Percentiles rank a stretch among this genome's conserved stretches.
Evolutionary conservation across 768 basidiomycete genomes (phyloP).

Genomic region (Leccinum arenicola): DNA sequence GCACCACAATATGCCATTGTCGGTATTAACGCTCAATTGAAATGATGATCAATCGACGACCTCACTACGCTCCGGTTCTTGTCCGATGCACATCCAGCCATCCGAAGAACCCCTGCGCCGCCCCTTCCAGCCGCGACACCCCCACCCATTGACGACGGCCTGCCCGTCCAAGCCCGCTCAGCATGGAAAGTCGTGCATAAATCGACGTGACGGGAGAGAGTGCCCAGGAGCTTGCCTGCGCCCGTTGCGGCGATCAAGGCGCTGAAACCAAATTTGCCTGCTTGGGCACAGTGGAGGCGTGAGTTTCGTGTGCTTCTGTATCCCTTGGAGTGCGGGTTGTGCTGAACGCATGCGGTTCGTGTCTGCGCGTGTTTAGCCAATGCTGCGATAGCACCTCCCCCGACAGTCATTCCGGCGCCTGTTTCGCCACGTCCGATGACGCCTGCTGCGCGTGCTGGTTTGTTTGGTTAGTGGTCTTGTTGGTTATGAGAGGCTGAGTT

Average conservation of each 20-base stretch:
- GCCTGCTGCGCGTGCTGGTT: conserved; percentile 54
- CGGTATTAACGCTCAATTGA: background rate
- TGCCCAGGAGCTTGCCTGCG: conserved; percentile 41
- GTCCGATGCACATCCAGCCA: conserved; percentile 15
- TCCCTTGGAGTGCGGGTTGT: background rate
- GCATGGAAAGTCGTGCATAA: conserved; percentile 77
- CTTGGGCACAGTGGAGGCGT: conserved; percentile 89
- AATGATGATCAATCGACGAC: background rate
- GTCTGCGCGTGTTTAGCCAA: conserved; percentile 46
- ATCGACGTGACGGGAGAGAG: conserved; percentile 51
- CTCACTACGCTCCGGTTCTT: background rate
- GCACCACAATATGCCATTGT: background rate
- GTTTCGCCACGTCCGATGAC: conserved; percentile 34
- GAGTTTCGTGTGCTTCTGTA: background rate
- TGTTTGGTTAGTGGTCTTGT: conserved; percentile 52
- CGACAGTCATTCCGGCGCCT: conserved; percentile 34
- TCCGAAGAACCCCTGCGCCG: conserved; percentile 35
- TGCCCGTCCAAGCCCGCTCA: conserved; percentile 52
- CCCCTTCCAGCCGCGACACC: conserved; percentile 41
- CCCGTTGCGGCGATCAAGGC: conserved; percentile 40
- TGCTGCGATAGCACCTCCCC: conserved; percentile 56
- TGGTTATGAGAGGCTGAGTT: background rate
- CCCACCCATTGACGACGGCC: conserved; percentile 45
- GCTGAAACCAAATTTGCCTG: conserved; percentile 56
- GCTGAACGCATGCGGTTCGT: background rate